Evolutionary conservation across 768 basidiomycete species (phyloP), one percentile per base, ranked within the genome.

Genomic region (Lenzites betulinus): DNA sequence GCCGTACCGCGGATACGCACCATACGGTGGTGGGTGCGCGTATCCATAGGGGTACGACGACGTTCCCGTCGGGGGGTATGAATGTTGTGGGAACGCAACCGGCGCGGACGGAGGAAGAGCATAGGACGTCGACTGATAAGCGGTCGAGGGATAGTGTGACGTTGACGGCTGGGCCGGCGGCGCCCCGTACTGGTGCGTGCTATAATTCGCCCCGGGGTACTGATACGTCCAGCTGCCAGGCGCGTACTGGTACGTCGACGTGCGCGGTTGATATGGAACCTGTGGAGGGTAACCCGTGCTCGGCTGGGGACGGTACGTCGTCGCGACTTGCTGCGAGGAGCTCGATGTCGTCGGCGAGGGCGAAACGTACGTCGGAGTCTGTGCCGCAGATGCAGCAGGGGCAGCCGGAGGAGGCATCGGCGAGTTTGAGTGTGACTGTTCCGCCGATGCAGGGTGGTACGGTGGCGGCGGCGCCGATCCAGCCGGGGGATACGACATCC

Each of bases 191-290:
- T 55, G 58, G 59, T 35, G 60, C 41, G 44, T 67, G 50, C 4
- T 25, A 48, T 55, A 68, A 66, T 51, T 63, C 69, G 61, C 62
- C 43, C 43, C 49, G 13, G 57, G 28, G 39, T 65, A 59, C 28
- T 73, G 71, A 42, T 76, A 77, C 20, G 75, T 66, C 75, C 73
- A 76, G n/a, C 69, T 63, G 6, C 74, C 72, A 1, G 67, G 64
- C 11, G 65, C 62, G 38, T 67, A 71, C 16, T 60, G 55, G 42
- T 60, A 63, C 5, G 54, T 61, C 39, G 61, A 58, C 12, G 51
- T 63, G 39, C 53, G 53, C 1, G 57, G 46, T 18, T 54, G 55
- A 20, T 57, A 51, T 1, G 43, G 15, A 11, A 39, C n/a, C 7
- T 56, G 55, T 7, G 51, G 55, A n/a, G 44, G 15, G 9, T 63